Conservation (phyloP, 73 alveolate species). For the Paramecium primaurelia region DNA sequence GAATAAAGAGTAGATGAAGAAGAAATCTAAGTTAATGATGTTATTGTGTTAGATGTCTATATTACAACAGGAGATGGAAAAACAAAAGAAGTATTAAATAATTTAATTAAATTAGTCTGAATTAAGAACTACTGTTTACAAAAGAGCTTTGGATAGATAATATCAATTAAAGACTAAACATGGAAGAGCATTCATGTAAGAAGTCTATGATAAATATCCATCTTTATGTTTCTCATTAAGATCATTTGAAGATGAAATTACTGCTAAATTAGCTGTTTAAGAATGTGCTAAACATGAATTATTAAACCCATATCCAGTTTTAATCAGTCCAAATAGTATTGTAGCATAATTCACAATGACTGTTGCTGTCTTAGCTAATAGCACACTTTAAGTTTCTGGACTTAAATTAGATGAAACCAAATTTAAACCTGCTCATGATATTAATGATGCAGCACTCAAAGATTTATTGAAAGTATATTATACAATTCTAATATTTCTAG, state of each 20-base stretch:
- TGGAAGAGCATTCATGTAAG: slow-evolving; percentile 86
- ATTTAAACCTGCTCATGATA: neutral
- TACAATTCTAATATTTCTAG: neutral
- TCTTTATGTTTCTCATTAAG: slow-evolving; percentile 93
- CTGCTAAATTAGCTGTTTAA: slow-evolving; percentile 88
- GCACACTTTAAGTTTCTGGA: slow-evolving; percentile 76
- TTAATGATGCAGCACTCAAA: slow-evolving; percentile 20
- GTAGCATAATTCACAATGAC: slow-evolving; percentile 91
- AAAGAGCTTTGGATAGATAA: slow-evolving; percentile 89
- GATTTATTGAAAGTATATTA: neutral
- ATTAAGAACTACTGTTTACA: slow-evolving; percentile 92
- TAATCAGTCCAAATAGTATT: slow-evolving; percentile 78
- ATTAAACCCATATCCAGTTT: slow-evolving; percentile 85
- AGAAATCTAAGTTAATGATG: slow-evolving; percentile 95
- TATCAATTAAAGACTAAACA: slow-evolving; percentile 72
- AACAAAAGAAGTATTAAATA: slow-evolving; percentile 68
- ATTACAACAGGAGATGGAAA: slow-evolving; percentile 95
- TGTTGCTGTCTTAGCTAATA: slow-evolving; percentile 77
- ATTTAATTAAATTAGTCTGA: neutral
- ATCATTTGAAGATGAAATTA: slow-evolving; percentile 86
- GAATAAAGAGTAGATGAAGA: slow-evolving; percentile 91
- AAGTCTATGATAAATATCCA: slow-evolving; percentile 91
- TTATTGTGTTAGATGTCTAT: slow-evolving; percentile 80
- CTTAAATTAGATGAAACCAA: slow-evolving; percentile 46
- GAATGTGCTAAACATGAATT: slow-evolving; percentile 90